Conservation (phyloP, 169 alveolate species). For the Cryptosporidium ubiquitum region DNA sequence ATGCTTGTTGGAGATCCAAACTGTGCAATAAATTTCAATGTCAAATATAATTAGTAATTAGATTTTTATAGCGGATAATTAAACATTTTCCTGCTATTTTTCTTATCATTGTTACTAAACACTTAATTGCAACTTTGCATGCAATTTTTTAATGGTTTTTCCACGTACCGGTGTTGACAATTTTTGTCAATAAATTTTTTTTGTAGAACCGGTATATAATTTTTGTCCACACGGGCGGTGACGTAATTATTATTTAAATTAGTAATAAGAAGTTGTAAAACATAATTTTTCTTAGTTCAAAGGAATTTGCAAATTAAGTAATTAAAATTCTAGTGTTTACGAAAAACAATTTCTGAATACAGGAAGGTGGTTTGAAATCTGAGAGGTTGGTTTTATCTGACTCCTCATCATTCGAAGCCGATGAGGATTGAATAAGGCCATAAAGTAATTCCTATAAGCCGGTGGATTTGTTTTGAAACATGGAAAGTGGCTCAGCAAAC, state of each 20-base stretch:
- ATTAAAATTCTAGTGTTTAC: background rate
- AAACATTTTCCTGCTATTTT: background rate
- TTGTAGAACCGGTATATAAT: slow-evolving; percentile 1
- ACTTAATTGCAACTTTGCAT: background rate
- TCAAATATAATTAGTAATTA: background rate
- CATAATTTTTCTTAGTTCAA: background rate
- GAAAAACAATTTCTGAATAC: background rate
- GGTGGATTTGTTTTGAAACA: background rate
- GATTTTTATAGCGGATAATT: background rate
- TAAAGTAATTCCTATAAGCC: background rate
- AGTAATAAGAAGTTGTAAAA: background rate
- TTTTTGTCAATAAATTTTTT: background rate
- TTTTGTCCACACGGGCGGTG: slow-evolving; percentile 65
- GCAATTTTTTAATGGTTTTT: background rate
- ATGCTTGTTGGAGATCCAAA: slow-evolving; percentile 27
- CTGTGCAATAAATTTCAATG: slow-evolving; percentile 14
- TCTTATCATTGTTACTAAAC: background rate
- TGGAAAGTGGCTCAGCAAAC: background rate
- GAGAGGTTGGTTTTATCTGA: background rate
- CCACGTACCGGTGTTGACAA: slow-evolving; percentile 11
- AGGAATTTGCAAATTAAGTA: background rate
- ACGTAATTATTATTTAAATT: background rate
- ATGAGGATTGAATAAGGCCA: background rate
- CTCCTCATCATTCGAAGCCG: background rate
- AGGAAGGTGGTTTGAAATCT: background rate